Conservation (phyloP, 2,329 filamentous ascomycete species). For the Fusarium sambucinum region DNA sequence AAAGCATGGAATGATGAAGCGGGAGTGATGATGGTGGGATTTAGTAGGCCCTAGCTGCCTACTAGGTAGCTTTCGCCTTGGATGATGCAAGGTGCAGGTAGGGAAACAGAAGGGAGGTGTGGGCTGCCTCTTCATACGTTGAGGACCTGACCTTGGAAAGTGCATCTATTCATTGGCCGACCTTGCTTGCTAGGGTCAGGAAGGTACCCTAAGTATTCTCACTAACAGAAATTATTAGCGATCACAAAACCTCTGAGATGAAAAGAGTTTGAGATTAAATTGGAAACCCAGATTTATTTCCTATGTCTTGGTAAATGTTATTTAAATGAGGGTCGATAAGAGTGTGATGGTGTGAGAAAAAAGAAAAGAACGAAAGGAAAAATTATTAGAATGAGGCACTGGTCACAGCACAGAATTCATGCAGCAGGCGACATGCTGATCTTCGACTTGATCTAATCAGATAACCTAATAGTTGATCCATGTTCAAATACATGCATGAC, state of each 20-base stretch:
- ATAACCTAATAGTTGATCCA: slow-evolving; percentile 20
- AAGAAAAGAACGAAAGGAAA: background rate
- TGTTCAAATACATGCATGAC: background rate
- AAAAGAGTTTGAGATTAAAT: background rate
- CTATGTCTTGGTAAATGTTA: background rate
- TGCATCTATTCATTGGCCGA: slow-evolving; percentile 11
- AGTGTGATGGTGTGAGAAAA: background rate
- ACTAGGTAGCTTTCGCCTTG: slow-evolving; percentile 12
- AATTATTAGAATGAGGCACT: background rate
- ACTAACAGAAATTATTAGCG: background rate
- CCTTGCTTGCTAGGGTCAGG: background rate
- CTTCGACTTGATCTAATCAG: slow-evolving; percentile 33
- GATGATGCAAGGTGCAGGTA: slow-evolving; percentile 42
- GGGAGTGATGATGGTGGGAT: slow-evolving; percentile 24
- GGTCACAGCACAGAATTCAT: background rate
- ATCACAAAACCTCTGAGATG: background rate
- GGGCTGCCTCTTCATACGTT: slow-evolving; percentile 31
- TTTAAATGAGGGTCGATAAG: background rate
- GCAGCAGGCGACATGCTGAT: slow-evolving; percentile 2
- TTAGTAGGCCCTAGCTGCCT: slow-evolving; percentile 10
- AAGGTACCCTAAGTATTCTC: slow-evolving; percentile 15
- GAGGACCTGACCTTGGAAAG: slow-evolving; percentile 1
- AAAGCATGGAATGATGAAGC: slow-evolving; percentile 18
- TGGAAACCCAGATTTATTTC: background rate
- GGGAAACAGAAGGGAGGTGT: slow-evolving; percentile 35